Base-by-base conservation (phyloP, 164 flowering plant species). In the Macadamia tetraphylla region DNA sequence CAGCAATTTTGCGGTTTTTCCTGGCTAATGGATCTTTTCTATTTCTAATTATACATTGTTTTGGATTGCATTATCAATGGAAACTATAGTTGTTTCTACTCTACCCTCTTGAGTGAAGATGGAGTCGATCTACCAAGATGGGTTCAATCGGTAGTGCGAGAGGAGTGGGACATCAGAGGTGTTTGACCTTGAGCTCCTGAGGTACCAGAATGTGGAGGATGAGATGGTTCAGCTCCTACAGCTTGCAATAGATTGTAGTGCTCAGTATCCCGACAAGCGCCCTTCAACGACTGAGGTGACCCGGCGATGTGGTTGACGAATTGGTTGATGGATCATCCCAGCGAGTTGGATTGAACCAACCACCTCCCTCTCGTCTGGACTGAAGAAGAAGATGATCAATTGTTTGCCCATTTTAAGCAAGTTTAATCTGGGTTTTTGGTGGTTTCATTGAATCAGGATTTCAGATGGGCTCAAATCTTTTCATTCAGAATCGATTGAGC, bases 121-220 rank as follows among this genome's bases (percentile, higher is more conserved):
- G 98, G 93, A 3, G 95, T 90, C 1, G 97, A 93, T 72, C 86
- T 93, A 4, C 98, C 98, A 2, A 80, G 94, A 62, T 93, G 98
- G 98, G 98, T 90, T 15, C 93, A 86, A 56, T 90, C 97, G 0
- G 89, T 92, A 17, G 92, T 88, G 11, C 78, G 81, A 29, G 97
- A 93, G 57, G 94, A 91, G 67, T 93, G 93, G 23, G 95, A 81
- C 89, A 1, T 63, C 90, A 1, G 91, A 90, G 83, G 93, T 93
- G 44, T 91, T 93, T 63, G 98, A 93, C 66, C 71, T 80, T 1
- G 95, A 93, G 81, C 92, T 93, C 30, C 77, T 91, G 23, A 79
- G 94, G 73, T 88, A 90, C 82, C 89, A 87, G 73, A 88, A 73
- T 31, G 90, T 86, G 1, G 98, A 90, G 73, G 95, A 88, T 64